Evolutionary conservation across 192 early-diverging fungal species (phyloP), one percentile per base, ranked within the genome.

Genomic region (Geosiphon pyriformis): DNA sequence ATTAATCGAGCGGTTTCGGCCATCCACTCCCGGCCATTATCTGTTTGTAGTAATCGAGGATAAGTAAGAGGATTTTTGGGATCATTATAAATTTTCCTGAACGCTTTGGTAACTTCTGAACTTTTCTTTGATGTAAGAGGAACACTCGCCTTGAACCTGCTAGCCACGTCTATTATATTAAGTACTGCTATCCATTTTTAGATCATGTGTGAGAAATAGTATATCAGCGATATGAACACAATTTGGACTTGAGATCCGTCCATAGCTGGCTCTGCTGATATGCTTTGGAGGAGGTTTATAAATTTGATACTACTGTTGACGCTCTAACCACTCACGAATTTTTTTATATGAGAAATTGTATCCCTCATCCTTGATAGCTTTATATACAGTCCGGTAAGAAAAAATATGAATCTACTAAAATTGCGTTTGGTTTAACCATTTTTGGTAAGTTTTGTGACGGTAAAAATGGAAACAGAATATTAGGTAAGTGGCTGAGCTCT

Each of bases 91-190:
- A 54, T 54, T 54, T 54, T 54, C 26, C 52, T 54, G 26, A 54
- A 54, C 20, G 52, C 52, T 54, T 54, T 54, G 7, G 52, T 20
- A 54, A 26, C 52, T 20, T 54, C 52, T 26, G 52, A 54, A 20
- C 52, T 54, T n/a, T 54, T 54, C 26, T 54, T 54, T 54, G 52
- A 54, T 20, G 52, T 54, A 7, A 54, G 26, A 23, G 52, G 52
- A 23, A 54, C 26, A 12, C 8, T 12, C 4, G 18, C 7, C 20
- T 54, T 54, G 52, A 54, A 54, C 20, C 52, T 6, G 26, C 52
- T 54, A 26, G 52, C 52, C 20, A 54, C 52, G 20, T 54, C 52
- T 54, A 54, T 26, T 23, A 54, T 54, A 26, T 54, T 54, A 54
- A 54, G 52, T 23, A 54, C 52, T 26, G 20, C 18, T 54, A 23